Evolutionary conservation across 306 rosid species (phyloP).

Genomic region (Canavalia gladiata): DNA sequence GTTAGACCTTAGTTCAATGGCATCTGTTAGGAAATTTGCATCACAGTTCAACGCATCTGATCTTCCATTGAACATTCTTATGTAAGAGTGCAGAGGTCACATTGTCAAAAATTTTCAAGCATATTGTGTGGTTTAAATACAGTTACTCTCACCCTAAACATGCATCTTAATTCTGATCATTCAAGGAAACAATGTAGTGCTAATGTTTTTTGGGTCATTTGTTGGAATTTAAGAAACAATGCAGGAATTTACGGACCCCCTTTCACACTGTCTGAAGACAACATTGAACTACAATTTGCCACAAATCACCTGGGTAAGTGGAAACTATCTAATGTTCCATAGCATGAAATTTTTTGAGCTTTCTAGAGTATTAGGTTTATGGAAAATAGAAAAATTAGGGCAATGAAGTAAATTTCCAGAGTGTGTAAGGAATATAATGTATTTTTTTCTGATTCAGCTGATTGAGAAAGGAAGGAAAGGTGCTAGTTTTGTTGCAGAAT

Average conservation of each 20-base stretch:
- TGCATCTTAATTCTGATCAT: background rate
- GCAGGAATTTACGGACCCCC: conserved; percentile 79
- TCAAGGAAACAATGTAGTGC: background rate
- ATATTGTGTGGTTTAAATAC: no score
- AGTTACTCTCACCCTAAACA: background rate
- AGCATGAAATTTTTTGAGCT: background rate
- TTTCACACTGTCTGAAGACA: conserved; percentile 57
- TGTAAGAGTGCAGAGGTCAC: no score
- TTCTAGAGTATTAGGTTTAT: background rate
- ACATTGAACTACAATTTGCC: conserved; percentile 63
- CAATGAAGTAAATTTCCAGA: no score
- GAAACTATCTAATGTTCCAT: background rate
- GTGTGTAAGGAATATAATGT: background rate
- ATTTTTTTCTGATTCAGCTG: background rate
- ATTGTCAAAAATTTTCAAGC: no score
- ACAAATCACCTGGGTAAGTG: conserved; percentile 69
- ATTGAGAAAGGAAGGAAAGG: background rate
- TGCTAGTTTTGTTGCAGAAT: background rate
- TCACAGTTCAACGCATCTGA: background rate
- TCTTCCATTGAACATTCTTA: background rate
- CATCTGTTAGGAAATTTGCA: background rate
- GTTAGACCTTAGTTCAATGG: background rate
- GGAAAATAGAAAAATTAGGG: background rate
- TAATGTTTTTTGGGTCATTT: conserved; percentile 22
- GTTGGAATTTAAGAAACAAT: conserved; percentile 66